Conservation (phyloP, 768 basidiomycete genomes). For the Pseudohyphozyma bogoriensis region DNA sequence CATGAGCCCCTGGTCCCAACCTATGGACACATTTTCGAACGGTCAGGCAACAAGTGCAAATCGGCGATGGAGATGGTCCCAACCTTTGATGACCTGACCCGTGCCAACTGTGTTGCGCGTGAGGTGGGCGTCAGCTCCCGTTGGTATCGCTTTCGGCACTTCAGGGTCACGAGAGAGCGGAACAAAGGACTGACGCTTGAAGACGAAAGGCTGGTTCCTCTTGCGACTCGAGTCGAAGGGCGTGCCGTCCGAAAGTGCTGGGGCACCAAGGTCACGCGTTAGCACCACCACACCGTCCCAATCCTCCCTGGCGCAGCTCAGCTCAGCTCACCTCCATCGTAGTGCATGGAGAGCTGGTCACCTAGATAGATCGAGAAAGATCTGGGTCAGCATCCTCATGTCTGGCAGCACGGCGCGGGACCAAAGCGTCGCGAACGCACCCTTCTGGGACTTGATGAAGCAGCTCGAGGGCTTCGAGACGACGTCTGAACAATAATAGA, state of each 20-base stretch:
- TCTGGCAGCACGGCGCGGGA: too few relatives aligned
- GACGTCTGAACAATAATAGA: slow-evolving; percentile 4
- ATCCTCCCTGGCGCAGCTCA: neutral
- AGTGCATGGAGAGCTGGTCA: slow-evolving; percentile 26
- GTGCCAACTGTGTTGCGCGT: neutral
- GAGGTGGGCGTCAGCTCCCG: neutral
- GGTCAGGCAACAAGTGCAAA: slow-evolving; percentile 7
- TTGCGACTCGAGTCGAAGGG: slow-evolving; percentile 40
- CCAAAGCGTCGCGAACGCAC: too few relatives aligned
- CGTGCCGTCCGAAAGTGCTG: slow-evolving; percentile 37
- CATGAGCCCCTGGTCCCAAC: slow-evolving; percentile 28
- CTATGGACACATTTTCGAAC: neutral
- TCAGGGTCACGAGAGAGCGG: neutral
- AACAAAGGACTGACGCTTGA: slow-evolving; percentile 37
- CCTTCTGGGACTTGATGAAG: slow-evolving; percentile 13
- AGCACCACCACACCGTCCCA: slow-evolving; percentile 27
- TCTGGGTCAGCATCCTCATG: too few relatives aligned
- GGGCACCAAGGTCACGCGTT: slow-evolving; percentile 38
- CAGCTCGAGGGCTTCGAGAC: slow-evolving; percentile 24
- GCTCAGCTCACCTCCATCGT: slow-evolving; percentile 16
- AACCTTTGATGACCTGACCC: slow-evolving; percentile 23
- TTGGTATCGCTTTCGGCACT: neutral
- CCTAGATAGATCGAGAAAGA: too few relatives aligned
- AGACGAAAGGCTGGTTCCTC: slow-evolving; percentile 40
- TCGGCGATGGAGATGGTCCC: slow-evolving; percentile 13